Evolutionary conservation across 2,329 filamentous ascomycete genomes (phyloP), one percentile per base, ranked within the genome.

Genomic region (Pyrenochaeta sp.): DNA sequence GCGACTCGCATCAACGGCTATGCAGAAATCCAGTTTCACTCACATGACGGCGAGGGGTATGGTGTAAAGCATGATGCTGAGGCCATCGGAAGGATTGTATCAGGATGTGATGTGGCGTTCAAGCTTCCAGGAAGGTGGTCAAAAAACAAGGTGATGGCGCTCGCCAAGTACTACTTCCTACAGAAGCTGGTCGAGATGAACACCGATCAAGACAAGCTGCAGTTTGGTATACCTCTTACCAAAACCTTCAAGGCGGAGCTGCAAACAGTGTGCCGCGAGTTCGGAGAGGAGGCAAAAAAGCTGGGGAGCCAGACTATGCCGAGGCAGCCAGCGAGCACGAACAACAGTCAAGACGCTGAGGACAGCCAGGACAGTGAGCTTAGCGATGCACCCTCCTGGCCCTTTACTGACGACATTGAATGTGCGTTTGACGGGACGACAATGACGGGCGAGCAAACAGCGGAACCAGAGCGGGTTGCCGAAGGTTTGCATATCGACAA

Each of bases 131-230:
- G 37, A 10, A 45, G 37, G 12, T 52, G 28, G 36, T 43, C 54
- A 1, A 48, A 43, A 10, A 13, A 37, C 19, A 52, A 49, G 19
- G 2, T 49, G 9, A 27, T 37, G 1, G 54, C 54, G 13, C 44
- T 57, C 5, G 54, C 49, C 2, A 52, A 52, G 19, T 57, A 52
- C 22, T 57, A 52, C 44, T 52, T 57, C 28, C 24, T 57, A 12
- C 42, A 37, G 15, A 52, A 25, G 10, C 28, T 57, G 3, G 54
- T 24, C 3, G 44, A 52, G 15, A 4, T 2, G 9, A n/a, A 30
- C 2, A 22, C 8, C n/a, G 22, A 39, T 19, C 8, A 28, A 9
- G 44, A 57, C 9, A 34, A 30, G 5, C 2, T n/a, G 25, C 3
- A 24, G 40, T 9, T n/a, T 24, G 48, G 40, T 10, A 25, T 56